Conservation (phyloP, 805 yeast genomes). For the Candida ascalaphidarum region DNA sequence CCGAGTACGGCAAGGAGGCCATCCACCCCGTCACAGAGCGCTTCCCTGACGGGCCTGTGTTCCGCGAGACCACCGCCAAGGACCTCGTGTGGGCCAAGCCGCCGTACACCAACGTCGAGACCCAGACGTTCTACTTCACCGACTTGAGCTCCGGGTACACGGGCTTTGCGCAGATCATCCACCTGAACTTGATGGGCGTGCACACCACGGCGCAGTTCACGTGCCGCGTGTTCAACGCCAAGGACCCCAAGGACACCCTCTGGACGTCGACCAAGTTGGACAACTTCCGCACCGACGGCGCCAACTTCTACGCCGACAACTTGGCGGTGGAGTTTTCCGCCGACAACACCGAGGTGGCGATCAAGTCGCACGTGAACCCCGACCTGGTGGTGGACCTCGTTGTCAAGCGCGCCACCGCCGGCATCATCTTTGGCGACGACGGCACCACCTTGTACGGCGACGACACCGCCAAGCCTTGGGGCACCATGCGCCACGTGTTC, state of each 20-base stretch:
- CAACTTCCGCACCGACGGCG: constrained; percentile 63
- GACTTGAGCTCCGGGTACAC: constrained; percentile 52
- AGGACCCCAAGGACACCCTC: constrained; percentile 33
- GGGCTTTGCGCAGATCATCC: constrained; percentile 93
- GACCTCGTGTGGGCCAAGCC: constrained; percentile 78
- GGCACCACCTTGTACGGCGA: constrained; percentile 86
- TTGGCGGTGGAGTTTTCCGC: constrained; percentile 57
- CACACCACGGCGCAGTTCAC: constrained; percentile 92
- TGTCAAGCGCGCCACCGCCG: constrained; percentile 57
- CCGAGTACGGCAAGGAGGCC: constrained; percentile 90
- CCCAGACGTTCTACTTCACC: constrained; percentile 84
- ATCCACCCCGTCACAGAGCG: constrained; percentile 73
- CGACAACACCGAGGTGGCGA: constrained; percentile 36
- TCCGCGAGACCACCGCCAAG: constrained; percentile 45
- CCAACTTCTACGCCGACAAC: constrained; percentile 73
- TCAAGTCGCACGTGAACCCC: constrained; percentile 57
- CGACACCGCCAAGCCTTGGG: constrained; percentile 84
- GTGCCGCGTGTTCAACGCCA: constrained; percentile 54
- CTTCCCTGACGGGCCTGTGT: constrained; percentile 32
- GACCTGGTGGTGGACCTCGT: constrained; percentile 65
- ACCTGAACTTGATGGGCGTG: constrained; percentile 83
- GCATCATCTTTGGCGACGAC: constrained; percentile 84
- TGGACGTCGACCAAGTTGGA: constrained; percentile 94
- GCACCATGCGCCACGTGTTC: constrained; percentile 89
- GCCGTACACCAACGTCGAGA: constrained; percentile 82